Base-by-base conservation (phyloP, 2,329 filamentous ascomycete genomes). In the Colletotrichum agaves region DNA sequence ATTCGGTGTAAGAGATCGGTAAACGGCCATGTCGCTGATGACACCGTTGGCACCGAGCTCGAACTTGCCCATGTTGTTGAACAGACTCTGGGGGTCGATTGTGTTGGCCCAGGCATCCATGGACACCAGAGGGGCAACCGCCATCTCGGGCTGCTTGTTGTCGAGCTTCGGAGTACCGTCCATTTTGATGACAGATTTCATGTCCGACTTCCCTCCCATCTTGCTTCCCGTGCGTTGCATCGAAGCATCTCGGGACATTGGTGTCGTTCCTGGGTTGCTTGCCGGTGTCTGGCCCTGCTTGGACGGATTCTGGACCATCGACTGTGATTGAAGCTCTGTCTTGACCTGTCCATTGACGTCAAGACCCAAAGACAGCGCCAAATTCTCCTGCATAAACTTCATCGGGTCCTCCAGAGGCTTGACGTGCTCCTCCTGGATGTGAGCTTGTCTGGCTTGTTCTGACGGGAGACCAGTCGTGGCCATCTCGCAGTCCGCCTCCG, bases 361-460 rank as follows among this genome's bases (percentile, higher is more conserved):
- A n/a, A 89, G 73, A 4, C 85, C 86, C 2, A 90, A 74, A 0
- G 79, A 77, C 13, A 79, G 70, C 0, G 83, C 82, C 37, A 90
- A 73, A 52, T 80, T 83, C 57, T 88, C 86, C 56, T 80, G 73
- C 15, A 81, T 77, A 72, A 84, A 91, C 70, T 84, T 85, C 63
- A 82, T 47, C 2, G 88, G 87, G 66, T 90, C 78, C 69, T 87
- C 80, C 46, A 80, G 77, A 5, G 88, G 88, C 73, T 83, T 85
- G 21, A 82, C 77, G 71, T 91, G 88, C 73, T 90, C 87, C 63
- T 90, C 85, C n/a, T 86, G 80, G 7, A 83, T 76, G 72, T 91
- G 88, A 11, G 77, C 74, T 61, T 83, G 82, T 55, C 84, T 79
- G 12, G 83, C 82, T 70, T 89, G 85, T 69, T 90, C 85, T 6